phyloP scores from a whole-genome alignment of 148 eudicot species.

The Rhododendron kiyosumense region DNA sequence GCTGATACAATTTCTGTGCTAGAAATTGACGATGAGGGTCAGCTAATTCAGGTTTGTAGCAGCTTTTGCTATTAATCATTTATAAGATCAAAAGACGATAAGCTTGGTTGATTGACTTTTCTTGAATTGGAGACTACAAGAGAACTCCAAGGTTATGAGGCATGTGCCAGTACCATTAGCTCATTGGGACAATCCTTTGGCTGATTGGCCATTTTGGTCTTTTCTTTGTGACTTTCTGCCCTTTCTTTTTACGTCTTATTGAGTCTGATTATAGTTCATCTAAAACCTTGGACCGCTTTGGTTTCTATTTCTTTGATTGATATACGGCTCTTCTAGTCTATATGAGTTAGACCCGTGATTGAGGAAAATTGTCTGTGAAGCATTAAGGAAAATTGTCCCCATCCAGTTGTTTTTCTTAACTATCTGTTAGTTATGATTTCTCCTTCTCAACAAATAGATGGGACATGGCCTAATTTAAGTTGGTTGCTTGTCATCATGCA shows the following conservation, averaged over 20 bases:
- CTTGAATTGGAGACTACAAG: background rate
- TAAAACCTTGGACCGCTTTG: background rate
- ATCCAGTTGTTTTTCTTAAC: background rate
- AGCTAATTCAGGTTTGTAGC: slow-evolving; percentile 64
- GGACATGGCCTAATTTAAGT: background rate
- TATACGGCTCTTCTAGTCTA: background rate
- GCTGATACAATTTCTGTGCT: slow-evolving; percentile 62
- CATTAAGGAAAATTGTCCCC: background rate
- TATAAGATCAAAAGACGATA: background rate
- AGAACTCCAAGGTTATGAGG: background rate
- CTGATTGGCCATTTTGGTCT: background rate
- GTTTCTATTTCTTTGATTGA: background rate
- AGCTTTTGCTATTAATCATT: background rate
- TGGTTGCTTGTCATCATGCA: background rate
- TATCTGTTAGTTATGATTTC: background rate
- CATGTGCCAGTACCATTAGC: background rate
- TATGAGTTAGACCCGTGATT: background rate
- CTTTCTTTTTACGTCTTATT: background rate
- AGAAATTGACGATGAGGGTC: slow-evolving; percentile 58
- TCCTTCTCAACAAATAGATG: background rate
- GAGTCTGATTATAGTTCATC: background rate
- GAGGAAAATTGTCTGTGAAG: background rate
- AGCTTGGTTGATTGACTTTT: background rate
- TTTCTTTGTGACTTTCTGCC: background rate
- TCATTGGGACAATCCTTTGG: background rate